Base-by-base conservation (phyloP, 441 rosid species). In the Jatropha multifida region DNA sequence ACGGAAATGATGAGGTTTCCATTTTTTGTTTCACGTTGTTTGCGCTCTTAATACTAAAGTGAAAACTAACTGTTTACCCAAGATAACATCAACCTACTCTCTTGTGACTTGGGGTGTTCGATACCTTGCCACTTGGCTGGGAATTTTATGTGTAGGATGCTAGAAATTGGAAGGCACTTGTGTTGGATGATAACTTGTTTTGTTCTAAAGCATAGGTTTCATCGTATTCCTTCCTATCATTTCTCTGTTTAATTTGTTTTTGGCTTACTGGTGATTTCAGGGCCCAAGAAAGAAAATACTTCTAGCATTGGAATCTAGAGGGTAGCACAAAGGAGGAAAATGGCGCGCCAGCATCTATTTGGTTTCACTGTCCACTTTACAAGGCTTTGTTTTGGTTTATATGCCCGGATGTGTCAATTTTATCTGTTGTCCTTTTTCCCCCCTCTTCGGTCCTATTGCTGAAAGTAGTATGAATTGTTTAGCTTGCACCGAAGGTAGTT, bases 241-340 rank as follows among this genome's bases (percentile, higher is more conserved):
- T 17, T 10, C 32, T 4, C 5, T 49, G 38, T 40, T 32, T 70
- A 78, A 40, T 71, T 18, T 27, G 7, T 60, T 66, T 71, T 77
- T 76, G 68, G 20, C 71, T 74, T 42, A 17, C 74, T 75, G 69
- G 49, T 74, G 76, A 76, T 83, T 81, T 68, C 88, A 95, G 98
- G 98, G 99, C n/a, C 99, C 98, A 38, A 89, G 99, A 79, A 95
- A 95, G 93, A 95, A 95, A 88, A 92, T 95, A 86, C 86, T 92
- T 8, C 82, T 93, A 75, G 98, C 92, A 54, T 76, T 95, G 87
- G 97, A 89, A 83, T 86, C 97, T 15, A 89, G 85, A 81, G 88
- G 82, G 72, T 90, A 83, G 85, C 59, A 54, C 52, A 27, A 48
- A 40, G 65, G 66, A 55, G 7, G 72, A 75, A 20, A 68, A 46